Conservation (phyloP, 2,329 filamentous ascomycete species). For the Thielaviopsis populi region DNA sequence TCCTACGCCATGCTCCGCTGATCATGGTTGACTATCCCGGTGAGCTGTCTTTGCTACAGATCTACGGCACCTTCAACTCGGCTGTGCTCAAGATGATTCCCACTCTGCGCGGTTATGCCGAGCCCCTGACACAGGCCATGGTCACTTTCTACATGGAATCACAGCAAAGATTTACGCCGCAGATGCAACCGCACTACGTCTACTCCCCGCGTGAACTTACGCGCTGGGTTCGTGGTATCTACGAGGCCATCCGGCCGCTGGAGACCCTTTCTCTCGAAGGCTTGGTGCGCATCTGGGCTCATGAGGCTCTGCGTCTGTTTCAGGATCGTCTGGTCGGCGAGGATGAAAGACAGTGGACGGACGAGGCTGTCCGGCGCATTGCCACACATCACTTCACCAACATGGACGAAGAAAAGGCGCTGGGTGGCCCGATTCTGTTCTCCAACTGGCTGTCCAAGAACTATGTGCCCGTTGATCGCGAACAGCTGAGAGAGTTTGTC, state of each 20-base stretch:
- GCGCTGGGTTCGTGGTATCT: slow-evolving; percentile 91
- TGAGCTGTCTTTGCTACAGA: slow-evolving; percentile 84
- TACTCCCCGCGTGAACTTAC: slow-evolving; percentile 98
- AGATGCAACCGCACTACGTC: slow-evolving; percentile 97
- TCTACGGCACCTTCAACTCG: slow-evolving; percentile 96
- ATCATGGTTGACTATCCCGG: slow-evolving; percentile 99
- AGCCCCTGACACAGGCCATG: slow-evolving; percentile 92
- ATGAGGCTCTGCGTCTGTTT: slow-evolving; percentile 90
- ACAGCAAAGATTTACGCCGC: slow-evolving; percentile 82
- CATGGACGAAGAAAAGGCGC: slow-evolving; percentile 78
- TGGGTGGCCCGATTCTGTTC: slow-evolving; percentile 88
- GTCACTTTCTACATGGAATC: slow-evolving; percentile 92
- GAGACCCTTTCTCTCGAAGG: slow-evolving; percentile 81
- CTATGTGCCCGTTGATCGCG: slow-evolving; percentile 90
- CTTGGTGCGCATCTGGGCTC: slow-evolving; percentile 91
- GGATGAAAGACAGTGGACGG: slow-evolving; percentile 89
- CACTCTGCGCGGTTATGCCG: slow-evolving; percentile 83
- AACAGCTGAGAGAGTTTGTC: slow-evolving; percentile 90
- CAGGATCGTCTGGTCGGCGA: slow-evolving; percentile 92
- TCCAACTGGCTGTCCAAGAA: slow-evolving; percentile 99
- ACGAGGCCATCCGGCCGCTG: slow-evolving; percentile 87
- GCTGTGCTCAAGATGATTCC: slow-evolving; percentile 95
- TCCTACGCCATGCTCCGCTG: slow-evolving; percentile 91
- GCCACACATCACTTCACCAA: slow-evolving; percentile 86
- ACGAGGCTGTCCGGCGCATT: slow-evolving; percentile 71